These are phyloP conservation scores for Juncus effusus DNA, from an alignment of 176 grass and related monocot species.

Conservation along the genomic window DNA sequence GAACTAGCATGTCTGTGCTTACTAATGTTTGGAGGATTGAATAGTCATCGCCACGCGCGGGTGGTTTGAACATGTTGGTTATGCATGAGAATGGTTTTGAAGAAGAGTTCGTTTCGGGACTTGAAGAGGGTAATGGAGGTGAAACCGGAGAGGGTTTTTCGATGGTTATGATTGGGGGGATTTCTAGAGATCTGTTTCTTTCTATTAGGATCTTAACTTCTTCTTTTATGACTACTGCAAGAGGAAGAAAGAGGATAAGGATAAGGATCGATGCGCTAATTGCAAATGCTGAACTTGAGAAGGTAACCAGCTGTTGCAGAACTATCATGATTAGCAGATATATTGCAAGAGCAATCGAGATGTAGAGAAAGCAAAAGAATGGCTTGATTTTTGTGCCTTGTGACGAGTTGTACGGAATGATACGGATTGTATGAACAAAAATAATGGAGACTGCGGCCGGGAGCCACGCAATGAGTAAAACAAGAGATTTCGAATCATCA, in stretches of 20 bases:
- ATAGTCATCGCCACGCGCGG: slow-evolving; percentile 59
- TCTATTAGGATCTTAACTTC: slow-evolving; percentile 51
- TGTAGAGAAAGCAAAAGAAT: slow-evolving; percentile 80
- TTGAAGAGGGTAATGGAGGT: not conserved
- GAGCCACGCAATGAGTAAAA: slow-evolving; percentile 70
- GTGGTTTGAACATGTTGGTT: slow-evolving; percentile 37
- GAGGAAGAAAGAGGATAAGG: slow-evolving; percentile 57
- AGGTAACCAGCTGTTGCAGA: slow-evolving; percentile 26
- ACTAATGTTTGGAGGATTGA: slow-evolving; percentile 55
- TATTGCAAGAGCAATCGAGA: slow-evolving; percentile 60
- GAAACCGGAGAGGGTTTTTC: slow-evolving; percentile 11
- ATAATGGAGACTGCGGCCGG: slow-evolving; percentile 59
- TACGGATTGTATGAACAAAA: slow-evolving; percentile 68
- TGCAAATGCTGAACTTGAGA: slow-evolving; percentile 30
- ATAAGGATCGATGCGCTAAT: slow-evolving; percentile 37
- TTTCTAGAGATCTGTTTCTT: slow-evolving; percentile 23
- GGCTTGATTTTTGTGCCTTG: slow-evolving; percentile 31
- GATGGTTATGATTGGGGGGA: slow-evolving; percentile 34
- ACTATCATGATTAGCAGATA: slow-evolving; percentile 60
- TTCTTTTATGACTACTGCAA: slow-evolving; percentile 59
- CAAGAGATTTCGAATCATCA: slow-evolving; percentile 44
- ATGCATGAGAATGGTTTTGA: slow-evolving; percentile 3
- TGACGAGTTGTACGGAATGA: slow-evolving; percentile 36
- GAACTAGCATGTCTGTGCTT: slow-evolving; percentile 64
- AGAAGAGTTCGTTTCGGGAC: not conserved